Evolutionary conservation across 805 yeast genomes (phyloP).

Genomic region (Monosporozyma solicola): DNA sequence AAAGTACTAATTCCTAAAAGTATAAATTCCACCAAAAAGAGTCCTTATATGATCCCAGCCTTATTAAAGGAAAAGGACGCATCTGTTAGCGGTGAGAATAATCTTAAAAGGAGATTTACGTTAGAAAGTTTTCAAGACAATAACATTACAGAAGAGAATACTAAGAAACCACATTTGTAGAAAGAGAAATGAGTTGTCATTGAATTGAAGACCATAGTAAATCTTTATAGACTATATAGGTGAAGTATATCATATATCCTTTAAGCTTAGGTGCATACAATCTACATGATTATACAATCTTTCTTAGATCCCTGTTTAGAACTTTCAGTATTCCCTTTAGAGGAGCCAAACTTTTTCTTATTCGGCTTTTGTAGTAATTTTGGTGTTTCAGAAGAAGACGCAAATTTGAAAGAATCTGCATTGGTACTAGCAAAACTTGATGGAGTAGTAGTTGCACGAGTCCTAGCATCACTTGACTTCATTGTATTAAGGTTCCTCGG

Average conservation of each 20-base stretch:
- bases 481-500: neutral
- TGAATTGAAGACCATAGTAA: neutral
- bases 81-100: constrained; percentile 4
- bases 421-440: neutral
- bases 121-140: constrained; percentile 1
- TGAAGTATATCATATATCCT: constrained; percentile 9
- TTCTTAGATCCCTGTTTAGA: constrained; percentile 2
- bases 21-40: constrained; percentile 16
- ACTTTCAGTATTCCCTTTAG: constrained; percentile 1
- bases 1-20: constrained; percentile 22
- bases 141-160: neutral
- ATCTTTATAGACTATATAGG: constrained; percentile 2
- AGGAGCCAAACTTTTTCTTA: neutral
- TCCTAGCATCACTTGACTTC: neutral
- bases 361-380: neutral
- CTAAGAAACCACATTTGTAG: constrained; percentile 1
- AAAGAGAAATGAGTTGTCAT: neutral
- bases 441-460: neutral
- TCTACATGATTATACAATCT: constrained; percentile 13
- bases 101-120: constrained; percentile 19
- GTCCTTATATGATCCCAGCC: constrained; percentile 10
- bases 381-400: constrained; percentile 2
- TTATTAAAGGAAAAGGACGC: constrained; percentile 1
- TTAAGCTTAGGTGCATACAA: neutral
- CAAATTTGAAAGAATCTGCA: neutral